Evolutionary conservation across 202 grass and related monocot species (phyloP), one percentile per base, ranked within the genome.

Genomic region (Tripidium arundinaceum): DNA sequence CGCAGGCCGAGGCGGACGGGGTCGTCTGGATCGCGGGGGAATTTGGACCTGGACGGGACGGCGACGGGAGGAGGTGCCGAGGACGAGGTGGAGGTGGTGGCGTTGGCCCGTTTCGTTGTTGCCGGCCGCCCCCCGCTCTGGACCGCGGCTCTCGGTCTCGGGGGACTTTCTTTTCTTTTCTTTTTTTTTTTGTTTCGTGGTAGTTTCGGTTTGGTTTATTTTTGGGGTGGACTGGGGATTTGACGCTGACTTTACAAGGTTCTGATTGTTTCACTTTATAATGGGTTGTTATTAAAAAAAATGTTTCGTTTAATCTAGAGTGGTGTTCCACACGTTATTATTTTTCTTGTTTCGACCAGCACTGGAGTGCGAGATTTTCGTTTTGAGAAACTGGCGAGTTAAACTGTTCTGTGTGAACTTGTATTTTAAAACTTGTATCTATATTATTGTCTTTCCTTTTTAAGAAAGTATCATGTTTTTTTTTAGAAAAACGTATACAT

Each of bases 111-210:
- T 57, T 12, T 59, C 42, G 76, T 72, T 80, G 58, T 55, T 75
- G 86, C 75, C 70, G 86, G 63, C 81, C 81, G 81, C 76, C 70
- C 63, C 49, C 76, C 63, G 75, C 76, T 37, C 52, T 70, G 70
- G 81, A 88, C 86, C 86, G 63, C 29, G 29, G 2, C 29, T 31
- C 29, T 31, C 29, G 62, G 47, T 26, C n/a, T n/a, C n/a, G n/a
- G n/a, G n/a, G n/a, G n/a, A n/a, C n/a, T n/a, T n/a, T n/a, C n/a
- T n/a, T n/a, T n/a, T n/a, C n/a, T n/a, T n/a, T n/a, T n/a, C n/a
- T n/a, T n/a, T n/a, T n/a, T n/a, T n/a, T n/a, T n/a, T n/a, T n/a
- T 38, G 21, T 31, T 1, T 8, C 10, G 10, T 79, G 11, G 3
- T 7, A 58, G 70, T 13, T 52, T 70, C 37, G 36, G 5, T 59